phyloP scores from a whole-genome alignment of 2,329 filamentous ascomycete genomes.

The Fusarium illudens region DNA sequence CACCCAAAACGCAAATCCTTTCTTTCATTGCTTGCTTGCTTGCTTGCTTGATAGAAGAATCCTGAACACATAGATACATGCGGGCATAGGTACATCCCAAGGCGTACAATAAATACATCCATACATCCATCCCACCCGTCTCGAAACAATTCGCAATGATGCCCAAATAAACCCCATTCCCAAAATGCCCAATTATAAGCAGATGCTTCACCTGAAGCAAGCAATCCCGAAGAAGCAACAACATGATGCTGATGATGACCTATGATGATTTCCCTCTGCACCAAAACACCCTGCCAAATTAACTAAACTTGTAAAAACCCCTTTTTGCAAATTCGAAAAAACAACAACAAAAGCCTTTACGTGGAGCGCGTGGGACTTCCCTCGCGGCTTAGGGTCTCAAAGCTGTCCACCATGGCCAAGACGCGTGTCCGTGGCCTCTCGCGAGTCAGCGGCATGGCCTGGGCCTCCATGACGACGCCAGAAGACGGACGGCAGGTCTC shows the following conservation, averaged over 20 bases:
- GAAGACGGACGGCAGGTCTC: conserved; percentile 42
- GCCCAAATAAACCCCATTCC: conserved; percentile 14
- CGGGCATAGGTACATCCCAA: conserved; percentile 22
- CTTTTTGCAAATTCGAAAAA: not conserved
- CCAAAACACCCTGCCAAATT: conserved; percentile 32
- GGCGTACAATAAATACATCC: conserved; percentile 7
- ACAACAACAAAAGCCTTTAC: not conserved
- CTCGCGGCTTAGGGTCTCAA: conserved; percentile 59
- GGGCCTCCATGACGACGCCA: conserved; percentile 54
- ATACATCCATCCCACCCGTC: not conserved
- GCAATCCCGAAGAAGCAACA: conserved; percentile 13
- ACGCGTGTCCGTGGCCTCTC: conserved; percentile 57
- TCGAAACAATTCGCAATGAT: conserved; percentile 12
- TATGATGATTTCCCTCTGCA: conserved; percentile 11
- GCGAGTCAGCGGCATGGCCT: conserved; percentile 53
- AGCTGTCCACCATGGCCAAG: conserved; percentile 63
- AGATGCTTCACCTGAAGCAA: not conserved
- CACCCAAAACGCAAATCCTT: not conserved
- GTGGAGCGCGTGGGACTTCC: conserved; percentile 48
- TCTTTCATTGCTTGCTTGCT: not conserved
- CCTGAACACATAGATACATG: conserved; percentile 19
- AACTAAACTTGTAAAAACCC: conserved; percentile 10
- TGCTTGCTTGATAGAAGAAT: conserved; percentile 4
- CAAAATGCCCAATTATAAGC: conserved; percentile 6
- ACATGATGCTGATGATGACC: not conserved